phyloP scores from a whole-genome alignment of 2,329 filamentous ascomycete genomes.

The Fusarium phyllophilum region DNA sequence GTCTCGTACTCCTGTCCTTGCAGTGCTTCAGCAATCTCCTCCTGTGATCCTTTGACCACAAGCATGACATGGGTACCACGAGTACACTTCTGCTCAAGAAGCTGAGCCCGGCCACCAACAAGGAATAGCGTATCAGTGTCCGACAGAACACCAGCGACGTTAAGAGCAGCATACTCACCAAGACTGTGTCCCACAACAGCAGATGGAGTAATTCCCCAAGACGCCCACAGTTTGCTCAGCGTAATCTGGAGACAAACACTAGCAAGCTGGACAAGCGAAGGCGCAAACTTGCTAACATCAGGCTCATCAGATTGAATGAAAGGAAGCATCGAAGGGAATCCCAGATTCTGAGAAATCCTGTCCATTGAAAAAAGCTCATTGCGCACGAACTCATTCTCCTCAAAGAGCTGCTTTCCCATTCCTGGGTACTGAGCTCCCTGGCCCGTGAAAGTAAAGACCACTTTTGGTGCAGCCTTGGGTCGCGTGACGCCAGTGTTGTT shows the following conservation, averaged over 20 bases:
- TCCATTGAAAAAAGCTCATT: slow-evolving; percentile 48
- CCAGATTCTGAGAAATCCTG: slow-evolving; percentile 41
- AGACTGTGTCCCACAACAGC: slow-evolving; percentile 61
- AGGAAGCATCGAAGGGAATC: slow-evolving; percentile 51
- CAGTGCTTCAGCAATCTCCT: slow-evolving; percentile 10
- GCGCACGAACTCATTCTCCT: slow-evolving; percentile 47
- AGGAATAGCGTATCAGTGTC: slow-evolving; percentile 69
- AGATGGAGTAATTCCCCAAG: slow-evolving; percentile 53
- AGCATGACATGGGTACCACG: slow-evolving; percentile 49
- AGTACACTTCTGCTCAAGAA: slow-evolving; percentile 66
- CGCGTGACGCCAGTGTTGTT: slow-evolving; percentile 16
- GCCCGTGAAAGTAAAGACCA: slow-evolving; percentile 56
- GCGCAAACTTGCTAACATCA: slow-evolving; percentile 27
- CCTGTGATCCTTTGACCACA: slow-evolving; percentile 42
- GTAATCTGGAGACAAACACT: slow-evolving; percentile 55
- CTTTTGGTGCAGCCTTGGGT: slow-evolving; percentile 15
- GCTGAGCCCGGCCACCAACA: slow-evolving; percentile 67
- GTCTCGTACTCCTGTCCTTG: slow-evolving; percentile 46
- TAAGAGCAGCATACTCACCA: slow-evolving; percentile 56
- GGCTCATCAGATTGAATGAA: slow-evolving; percentile 25
- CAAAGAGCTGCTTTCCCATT: slow-evolving; percentile 50
- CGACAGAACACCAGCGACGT: slow-evolving; percentile 70
- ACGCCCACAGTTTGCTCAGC: slow-evolving; percentile 53
- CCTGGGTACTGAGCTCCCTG: slow-evolving; percentile 53
- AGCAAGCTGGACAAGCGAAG: slow-evolving; percentile 51